Conservation (phyloP, 2,329 filamentous ascomycete species). For the Cyclaneusma minus region DNA sequence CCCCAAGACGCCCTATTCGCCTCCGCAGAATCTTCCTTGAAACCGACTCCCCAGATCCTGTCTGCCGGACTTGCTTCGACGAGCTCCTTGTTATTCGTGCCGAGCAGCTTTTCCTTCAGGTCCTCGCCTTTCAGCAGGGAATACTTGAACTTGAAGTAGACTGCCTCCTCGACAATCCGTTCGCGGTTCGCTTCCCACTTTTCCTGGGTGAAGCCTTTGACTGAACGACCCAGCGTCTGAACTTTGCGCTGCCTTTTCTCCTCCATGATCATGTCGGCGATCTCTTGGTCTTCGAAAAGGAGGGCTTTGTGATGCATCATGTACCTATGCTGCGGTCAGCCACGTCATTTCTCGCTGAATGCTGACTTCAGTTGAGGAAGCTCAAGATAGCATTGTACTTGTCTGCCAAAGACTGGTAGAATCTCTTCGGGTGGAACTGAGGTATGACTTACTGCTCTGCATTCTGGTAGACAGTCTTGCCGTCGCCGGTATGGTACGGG, state of each 20-base stretch:
- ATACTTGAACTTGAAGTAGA: conserved; percentile 40
- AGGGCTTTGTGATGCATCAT: conserved; percentile 40
- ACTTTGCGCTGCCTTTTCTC: conserved; percentile 29
- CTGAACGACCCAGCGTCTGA: conserved; percentile 37
- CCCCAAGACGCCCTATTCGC: conserved; percentile 38
- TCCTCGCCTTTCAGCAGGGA: conserved; percentile 19
- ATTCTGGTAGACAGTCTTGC: conserved; percentile 25
- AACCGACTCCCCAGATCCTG: conserved; percentile 52
- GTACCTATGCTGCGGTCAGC: conserved; percentile 22
- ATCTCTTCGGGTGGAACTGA: too few relatives aligned
- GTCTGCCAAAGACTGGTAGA: too few relatives aligned
- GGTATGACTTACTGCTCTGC: conserved; percentile 35
- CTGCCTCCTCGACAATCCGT: conserved; percentile 40
- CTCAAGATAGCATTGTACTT: too few relatives aligned
- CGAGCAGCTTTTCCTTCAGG: conserved; percentile 33
- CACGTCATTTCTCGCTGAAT: too few relatives aligned
- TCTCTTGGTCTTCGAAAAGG: conserved; percentile 28
- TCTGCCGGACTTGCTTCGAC: conserved; percentile 48
- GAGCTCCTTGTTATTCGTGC: conserved; percentile 41
- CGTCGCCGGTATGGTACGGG: conserved; percentile 27
- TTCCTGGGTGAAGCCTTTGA: conserved; percentile 32
- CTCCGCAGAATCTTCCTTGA: conserved; percentile 31
- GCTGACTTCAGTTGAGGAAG: too few relatives aligned
- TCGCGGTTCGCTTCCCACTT: conserved; percentile 36
- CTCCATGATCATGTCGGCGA: conserved; percentile 31